phyloP scores from a whole-genome alignment of 2,329 filamentous ascomycete species.

The Penicillium sp. region DNA sequence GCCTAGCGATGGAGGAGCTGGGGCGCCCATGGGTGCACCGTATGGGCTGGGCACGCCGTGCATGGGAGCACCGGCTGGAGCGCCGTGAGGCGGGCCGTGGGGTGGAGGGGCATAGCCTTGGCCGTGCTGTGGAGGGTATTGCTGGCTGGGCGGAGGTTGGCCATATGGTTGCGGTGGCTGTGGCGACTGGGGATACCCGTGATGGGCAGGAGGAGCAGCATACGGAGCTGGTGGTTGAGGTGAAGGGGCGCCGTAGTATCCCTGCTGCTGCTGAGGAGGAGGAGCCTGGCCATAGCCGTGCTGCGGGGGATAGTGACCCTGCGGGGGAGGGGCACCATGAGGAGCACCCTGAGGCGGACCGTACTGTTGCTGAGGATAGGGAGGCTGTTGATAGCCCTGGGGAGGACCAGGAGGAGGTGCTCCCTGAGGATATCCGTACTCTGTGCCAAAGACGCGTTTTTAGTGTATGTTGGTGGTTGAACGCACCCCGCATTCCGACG shows the following conservation, averaged over 20 bases:
- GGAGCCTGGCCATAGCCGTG: conserved; percentile 43
- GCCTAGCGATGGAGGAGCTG: conserved; percentile 69
- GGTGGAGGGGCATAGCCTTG: conserved; percentile 33
- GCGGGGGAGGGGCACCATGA: conserved; percentile 29
- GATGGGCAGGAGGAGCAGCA: conserved; percentile 19
- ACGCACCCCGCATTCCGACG: background rate
- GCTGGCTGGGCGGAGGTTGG: conserved; percentile 11
- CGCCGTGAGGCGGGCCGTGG: conserved; percentile 7
- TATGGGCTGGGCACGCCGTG: conserved; percentile 32
- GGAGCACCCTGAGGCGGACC: conserved; percentile 45
- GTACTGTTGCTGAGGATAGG: conserved; percentile 27
- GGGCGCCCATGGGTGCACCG: conserved; percentile 31
- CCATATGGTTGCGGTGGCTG: conserved; percentile 19
- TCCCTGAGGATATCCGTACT: conserved; percentile 32
- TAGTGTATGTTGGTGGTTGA: background rate
- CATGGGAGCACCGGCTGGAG: conserved; percentile 41
- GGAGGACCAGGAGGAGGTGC: conserved; percentile 32
- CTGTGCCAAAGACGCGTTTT: conserved; percentile 11
- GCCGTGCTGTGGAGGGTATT: conserved; percentile 9
- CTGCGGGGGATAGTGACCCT: conserved; percentile 29
- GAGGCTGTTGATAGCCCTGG: conserved; percentile 30
- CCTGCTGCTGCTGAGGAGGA: conserved; percentile 25
- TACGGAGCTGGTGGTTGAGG: conserved; percentile 26
- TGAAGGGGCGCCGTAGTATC: conserved; percentile 41
- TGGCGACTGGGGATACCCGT: conserved; percentile 16